Percentiles rank a stretch among this genome's conserved stretches.
phyloP scores from a whole-genome alignment of 1,139 yeast species.

The Hyphopichia burtonii region DNA sequence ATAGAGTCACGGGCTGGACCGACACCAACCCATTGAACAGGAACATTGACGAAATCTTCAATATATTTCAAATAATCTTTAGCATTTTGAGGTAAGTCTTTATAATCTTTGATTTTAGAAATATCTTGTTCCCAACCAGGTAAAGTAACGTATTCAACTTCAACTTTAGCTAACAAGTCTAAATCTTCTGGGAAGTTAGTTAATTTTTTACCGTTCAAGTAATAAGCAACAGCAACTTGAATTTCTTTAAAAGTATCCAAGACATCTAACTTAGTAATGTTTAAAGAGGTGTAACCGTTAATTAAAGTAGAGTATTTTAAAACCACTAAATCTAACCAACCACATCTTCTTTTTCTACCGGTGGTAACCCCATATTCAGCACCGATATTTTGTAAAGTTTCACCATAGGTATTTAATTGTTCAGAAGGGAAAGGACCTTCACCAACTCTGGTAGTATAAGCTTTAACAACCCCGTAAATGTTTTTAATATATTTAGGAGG shows the following conservation, averaged over 20 bases:
- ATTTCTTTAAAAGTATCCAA: conserved; percentile 86
- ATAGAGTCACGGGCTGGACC: conserved; percentile 95
- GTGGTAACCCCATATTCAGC: conserved; percentile 98
- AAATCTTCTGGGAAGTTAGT: conserved; percentile 92
- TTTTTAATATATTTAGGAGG: conserved; percentile 83
- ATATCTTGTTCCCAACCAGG: conserved; percentile 95
- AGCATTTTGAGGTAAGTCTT: conserved; percentile 85
- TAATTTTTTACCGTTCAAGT: conserved; percentile 70
- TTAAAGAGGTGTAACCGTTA: conserved; percentile 92
- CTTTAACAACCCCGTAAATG: conserved; percentile 95
- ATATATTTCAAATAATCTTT: conserved; percentile 75
- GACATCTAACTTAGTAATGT: conserved; percentile 93
- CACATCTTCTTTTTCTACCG: conserved; percentile 99
- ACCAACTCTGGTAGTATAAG: conserved; percentile 98
- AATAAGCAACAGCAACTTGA: conserved; percentile 81
- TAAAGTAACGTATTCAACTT: conserved; percentile 82
- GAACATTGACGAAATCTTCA: conserved; percentile 80
- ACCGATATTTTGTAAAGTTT: conserved; percentile 83
- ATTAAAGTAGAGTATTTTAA: conserved; percentile 85
- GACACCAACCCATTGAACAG: conserved; percentile 96
- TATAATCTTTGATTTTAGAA: conserved; percentile 65
- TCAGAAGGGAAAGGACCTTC: conserved; percentile 99
- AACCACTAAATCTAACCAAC: conserved; percentile 97
- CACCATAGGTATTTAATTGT: conserved; percentile 86
- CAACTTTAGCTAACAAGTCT: conserved; percentile 76